Evolutionary conservation across 2,329 filamentous ascomycete species (phyloP).

Genomic region (Fusarium oligoseptatum): DNA sequence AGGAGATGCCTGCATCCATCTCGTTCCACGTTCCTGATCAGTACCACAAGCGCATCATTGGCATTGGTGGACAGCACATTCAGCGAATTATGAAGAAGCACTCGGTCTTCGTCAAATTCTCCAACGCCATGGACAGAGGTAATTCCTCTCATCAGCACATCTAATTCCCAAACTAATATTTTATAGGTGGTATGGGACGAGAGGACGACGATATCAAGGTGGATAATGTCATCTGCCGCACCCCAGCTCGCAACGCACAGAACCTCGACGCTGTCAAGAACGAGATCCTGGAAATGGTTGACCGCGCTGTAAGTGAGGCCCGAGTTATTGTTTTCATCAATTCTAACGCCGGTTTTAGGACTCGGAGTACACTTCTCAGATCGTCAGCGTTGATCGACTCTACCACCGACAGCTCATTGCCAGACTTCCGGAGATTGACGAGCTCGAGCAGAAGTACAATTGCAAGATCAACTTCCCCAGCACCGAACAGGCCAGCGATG

Average conservation of each 20-base stretch:
- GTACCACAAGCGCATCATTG: slow-evolving; percentile 99
- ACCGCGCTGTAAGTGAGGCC: slow-evolving; percentile 78
- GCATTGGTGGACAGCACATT: slow-evolving; percentile 97
- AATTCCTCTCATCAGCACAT: slow-evolving; percentile 16
- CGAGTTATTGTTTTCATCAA: neutral
- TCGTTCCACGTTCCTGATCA: slow-evolving; percentile 99
- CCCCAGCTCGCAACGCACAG: slow-evolving; percentile 95
- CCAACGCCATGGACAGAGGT: slow-evolving; percentile 98
- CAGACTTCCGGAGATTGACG: slow-evolving; percentile 89
- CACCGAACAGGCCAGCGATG: slow-evolving; percentile 96
- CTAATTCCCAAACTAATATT: slow-evolving; percentile 43
- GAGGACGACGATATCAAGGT: slow-evolving; percentile 99
- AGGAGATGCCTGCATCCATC: slow-evolving; percentile 99
- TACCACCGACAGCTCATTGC: slow-evolving; percentile 95
- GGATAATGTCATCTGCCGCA: slow-evolving; percentile 98
- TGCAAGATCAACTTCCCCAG: slow-evolving; percentile 99
- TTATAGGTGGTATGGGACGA: slow-evolving; percentile 77
- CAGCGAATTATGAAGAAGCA: slow-evolving; percentile 99
- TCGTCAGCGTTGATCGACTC: slow-evolving; percentile 91
- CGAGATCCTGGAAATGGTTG: slow-evolving; percentile 99
- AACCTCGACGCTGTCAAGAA: slow-evolving; percentile 98
- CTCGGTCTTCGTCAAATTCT: slow-evolving; percentile 99
- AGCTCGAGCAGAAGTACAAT: slow-evolving; percentile 98
- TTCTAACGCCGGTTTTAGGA: slow-evolving; percentile 66
- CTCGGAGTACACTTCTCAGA: slow-evolving; percentile 95